These are phyloP conservation scores for Carex arenaria DNA, from an alignment of 202 grass and related monocot species.

Conservation along the genomic window DNA sequence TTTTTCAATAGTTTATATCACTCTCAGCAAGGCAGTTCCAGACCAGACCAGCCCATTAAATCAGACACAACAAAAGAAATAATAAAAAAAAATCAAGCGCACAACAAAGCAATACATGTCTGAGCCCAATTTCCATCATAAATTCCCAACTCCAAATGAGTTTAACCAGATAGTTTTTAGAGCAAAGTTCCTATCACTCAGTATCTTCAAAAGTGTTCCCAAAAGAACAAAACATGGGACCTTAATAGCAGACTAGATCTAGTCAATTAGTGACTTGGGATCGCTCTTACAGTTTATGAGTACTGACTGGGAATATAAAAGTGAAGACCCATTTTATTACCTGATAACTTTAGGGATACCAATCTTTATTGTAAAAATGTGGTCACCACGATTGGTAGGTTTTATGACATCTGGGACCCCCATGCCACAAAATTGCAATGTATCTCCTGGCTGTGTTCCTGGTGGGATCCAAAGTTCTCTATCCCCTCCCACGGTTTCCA, in stretches of 20 bases:
- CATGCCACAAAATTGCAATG: constrained; percentile 47
- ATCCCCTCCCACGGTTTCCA: constrained; percentile 73
- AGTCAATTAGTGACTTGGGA: background rate
- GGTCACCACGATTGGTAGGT: constrained; percentile 64
- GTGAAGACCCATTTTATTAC: constrained; percentile 16
- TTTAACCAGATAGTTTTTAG: background rate
- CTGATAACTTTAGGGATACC: constrained; percentile 75
- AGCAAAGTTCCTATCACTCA: background rate
- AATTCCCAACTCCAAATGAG: background rate
- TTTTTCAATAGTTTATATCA: background rate
- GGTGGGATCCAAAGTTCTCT: constrained; percentile 68
- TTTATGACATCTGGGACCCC: constrained; percentile 65
- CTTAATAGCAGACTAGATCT: background rate
- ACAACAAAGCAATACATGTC: background rate
- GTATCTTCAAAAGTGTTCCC: background rate
- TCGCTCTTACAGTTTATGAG: background rate
- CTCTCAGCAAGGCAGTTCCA: background rate
- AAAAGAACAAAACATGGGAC: background rate
- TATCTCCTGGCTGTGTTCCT: constrained; percentile 79
- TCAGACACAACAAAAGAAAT: background rate
- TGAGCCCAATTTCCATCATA: background rate
- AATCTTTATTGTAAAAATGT: constrained; percentile 69
- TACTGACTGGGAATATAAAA: background rate
- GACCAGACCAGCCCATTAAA: background rate
- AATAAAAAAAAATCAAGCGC: background rate